A percentile compares a stretch with the other conserved stretches of the same genome.
Conservation (phyloP, 179 eudicot genomes). For the Silene noctiflora region DNA sequence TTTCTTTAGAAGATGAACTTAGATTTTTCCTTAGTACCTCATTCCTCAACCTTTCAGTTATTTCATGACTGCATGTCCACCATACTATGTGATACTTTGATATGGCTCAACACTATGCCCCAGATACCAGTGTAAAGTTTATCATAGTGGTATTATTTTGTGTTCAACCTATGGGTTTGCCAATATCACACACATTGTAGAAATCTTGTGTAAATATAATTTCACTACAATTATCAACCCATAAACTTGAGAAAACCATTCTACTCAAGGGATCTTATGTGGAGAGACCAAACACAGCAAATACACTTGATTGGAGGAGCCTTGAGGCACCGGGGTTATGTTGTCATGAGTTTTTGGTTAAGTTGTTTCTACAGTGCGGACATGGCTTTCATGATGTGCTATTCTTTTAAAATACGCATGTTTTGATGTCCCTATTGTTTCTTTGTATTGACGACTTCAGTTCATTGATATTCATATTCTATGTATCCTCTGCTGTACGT, state of each 20-base stretch:
- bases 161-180: neutral
- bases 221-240: neutral
- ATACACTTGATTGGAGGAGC: neutral
- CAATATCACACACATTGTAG: neutral
- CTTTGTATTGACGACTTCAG: neutral
- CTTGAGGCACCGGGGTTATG: neutral
- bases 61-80: neutral
- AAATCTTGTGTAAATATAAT: neutral
- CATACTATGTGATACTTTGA: neutral
- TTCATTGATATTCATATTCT: neutral
- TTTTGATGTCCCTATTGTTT: neutral
- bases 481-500: constrained; percentile 8
- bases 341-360: neutral
- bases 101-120: neutral
- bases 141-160: neutral
- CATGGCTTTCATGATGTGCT: neutral
- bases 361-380: neutral
- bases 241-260: neutral
- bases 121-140: neutral
- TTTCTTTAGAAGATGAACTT: neutral
- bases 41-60: neutral
- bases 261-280: neutral
- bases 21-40: neutral
- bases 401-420: neutral
- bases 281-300: neutral